Conservation (phyloP, 108 stramenopile species). For the Pseudonitzschia pungens region DNA sequence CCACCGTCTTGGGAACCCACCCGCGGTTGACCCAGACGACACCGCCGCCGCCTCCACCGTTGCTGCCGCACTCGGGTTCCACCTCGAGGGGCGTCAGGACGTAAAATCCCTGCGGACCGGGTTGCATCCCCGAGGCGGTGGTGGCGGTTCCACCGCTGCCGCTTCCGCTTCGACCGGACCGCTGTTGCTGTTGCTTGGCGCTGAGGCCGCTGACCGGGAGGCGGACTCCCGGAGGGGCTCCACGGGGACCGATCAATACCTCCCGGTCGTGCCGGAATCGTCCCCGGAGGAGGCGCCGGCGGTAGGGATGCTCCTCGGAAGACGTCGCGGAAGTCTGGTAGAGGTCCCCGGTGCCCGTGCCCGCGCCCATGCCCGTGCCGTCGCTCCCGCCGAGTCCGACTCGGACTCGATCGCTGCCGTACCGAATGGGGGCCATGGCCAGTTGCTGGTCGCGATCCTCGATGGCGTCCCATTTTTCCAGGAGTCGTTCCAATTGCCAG, state of each 20-base stretch:
- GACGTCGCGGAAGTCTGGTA: too few relatives aligned
- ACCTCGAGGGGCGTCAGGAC: constrained; percentile 75
- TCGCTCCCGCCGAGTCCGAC: too few relatives aligned
- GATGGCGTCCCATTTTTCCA: constrained; percentile 66
- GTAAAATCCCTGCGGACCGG: constrained; percentile 74
- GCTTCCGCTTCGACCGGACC: too few relatives aligned
- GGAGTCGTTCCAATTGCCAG: constrained; percentile 82
- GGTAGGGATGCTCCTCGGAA: constrained; percentile 50
- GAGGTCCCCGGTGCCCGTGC: background rate
- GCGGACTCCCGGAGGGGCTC: constrained; percentile 73
- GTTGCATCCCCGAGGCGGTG: constrained; percentile 52
- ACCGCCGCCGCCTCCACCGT: background rate
- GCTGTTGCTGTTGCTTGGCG: constrained; percentile 11
- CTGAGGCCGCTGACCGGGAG: constrained; percentile 16
- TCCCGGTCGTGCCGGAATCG: constrained; percentile 59
- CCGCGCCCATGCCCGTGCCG: too few relatives aligned
- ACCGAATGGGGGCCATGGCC: constrained; percentile 37
- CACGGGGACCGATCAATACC: constrained; percentile 80
- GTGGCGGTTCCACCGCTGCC: constrained; percentile 32
- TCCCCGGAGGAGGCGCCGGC: constrained; percentile 49
- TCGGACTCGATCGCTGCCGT: constrained; percentile 6
- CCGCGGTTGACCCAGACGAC: constrained; percentile 84
- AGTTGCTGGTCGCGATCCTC: constrained; percentile 59
- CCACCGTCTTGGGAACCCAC: constrained; percentile 73
- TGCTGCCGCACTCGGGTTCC: constrained; percentile 14